Percentiles rank a stretch among this genome's conserved stretches.
Conservation (phyloP, 2,329 filamentous ascomycete species). For the Torrubiellomyces zombiae region DNA sequence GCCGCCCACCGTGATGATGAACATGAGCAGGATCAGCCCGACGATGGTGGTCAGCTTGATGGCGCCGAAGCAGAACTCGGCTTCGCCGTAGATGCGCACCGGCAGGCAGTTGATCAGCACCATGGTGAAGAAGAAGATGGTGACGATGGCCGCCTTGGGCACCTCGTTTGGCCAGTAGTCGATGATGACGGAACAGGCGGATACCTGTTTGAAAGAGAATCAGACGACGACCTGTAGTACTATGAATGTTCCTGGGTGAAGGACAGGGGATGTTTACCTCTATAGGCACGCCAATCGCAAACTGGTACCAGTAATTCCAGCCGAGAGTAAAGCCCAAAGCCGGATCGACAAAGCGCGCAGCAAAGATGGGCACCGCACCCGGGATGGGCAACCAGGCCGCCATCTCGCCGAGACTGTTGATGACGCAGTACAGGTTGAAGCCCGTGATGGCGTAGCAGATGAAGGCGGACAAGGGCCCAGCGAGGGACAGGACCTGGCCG, state of each 20-base stretch:
- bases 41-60: constrained; percentile 32
- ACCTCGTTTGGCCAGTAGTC: constrained; percentile 23
- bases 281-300: constrained; percentile 30
- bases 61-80: constrained; percentile 31
- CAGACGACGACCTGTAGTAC: too few species aligned
- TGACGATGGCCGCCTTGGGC: constrained; percentile 16
- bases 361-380: constrained; percentile 33
- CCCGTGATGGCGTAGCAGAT: constrained; percentile 26
- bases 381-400: constrained; percentile 44
- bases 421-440: constrained; percentile 30
- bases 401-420: constrained; percentile 37
- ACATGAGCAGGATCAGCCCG: constrained; percentile 30
- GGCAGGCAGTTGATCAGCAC: constrained; percentile 21
- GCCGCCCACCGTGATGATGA: constrained; percentile 31
- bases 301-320: constrained; percentile 35
- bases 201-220: too few species aligned
- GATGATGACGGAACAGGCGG: constrained; percentile 27
- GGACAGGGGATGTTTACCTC: too few species aligned
- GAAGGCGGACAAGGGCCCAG: constrained; percentile 23
- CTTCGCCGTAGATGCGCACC: constrained; percentile 32
- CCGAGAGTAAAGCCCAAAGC: constrained; percentile 30
- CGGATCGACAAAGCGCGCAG: constrained; percentile 29
- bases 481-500: constrained; percentile 24
- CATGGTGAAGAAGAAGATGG: constrained; percentile 19
- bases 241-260: too few species aligned